Percentiles rank a stretch among this genome's conserved stretches.
Conservation (phyloP, 2,329 filamentous ascomycete genomes). For the Bisporella sp. region DNA sequence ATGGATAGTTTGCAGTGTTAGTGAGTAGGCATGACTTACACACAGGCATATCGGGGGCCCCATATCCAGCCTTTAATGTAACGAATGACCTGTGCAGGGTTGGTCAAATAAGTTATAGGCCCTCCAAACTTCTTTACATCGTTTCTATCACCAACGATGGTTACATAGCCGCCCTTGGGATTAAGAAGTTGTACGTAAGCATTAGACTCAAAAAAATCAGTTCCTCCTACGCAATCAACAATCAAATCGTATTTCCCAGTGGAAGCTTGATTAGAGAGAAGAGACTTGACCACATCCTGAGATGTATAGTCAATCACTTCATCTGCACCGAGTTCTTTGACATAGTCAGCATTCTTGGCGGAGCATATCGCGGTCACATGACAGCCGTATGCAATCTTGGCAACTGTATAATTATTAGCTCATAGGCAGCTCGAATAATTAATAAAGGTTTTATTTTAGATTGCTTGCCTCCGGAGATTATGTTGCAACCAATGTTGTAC, state of each 20-base stretch:
- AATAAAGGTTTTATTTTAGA: too few species aligned
- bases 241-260: conserved; percentile 16
- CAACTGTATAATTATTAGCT: conserved; percentile 11
- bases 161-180: conserved; percentile 21
- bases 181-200: conserved; percentile 21
- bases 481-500: not conserved
- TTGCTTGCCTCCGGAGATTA: too few species aligned
- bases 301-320: conserved; percentile 24
- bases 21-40: conserved; percentile 4
- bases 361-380: conserved; percentile 26
- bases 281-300: conserved; percentile 11
- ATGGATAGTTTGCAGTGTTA: not conserved
- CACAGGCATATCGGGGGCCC: conserved; percentile 23
- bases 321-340: conserved; percentile 20
- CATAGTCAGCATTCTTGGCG: conserved; percentile 18
- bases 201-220: conserved; percentile 17
- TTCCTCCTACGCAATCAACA: conserved; percentile 31
- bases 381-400: conserved; percentile 20
- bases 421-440: too few species aligned
- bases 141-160: conserved; percentile 25
- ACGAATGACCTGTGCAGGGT: conserved; percentile 17
- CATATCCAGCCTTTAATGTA: conserved; percentile 23
- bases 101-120: conserved; percentile 22
- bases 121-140: conserved; percentile 18
- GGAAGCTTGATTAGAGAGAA: conserved; percentile 6